Conservation (phyloP, 2,329 filamentous ascomycete species). For the Dactylonectria macrodidyma region DNA sequence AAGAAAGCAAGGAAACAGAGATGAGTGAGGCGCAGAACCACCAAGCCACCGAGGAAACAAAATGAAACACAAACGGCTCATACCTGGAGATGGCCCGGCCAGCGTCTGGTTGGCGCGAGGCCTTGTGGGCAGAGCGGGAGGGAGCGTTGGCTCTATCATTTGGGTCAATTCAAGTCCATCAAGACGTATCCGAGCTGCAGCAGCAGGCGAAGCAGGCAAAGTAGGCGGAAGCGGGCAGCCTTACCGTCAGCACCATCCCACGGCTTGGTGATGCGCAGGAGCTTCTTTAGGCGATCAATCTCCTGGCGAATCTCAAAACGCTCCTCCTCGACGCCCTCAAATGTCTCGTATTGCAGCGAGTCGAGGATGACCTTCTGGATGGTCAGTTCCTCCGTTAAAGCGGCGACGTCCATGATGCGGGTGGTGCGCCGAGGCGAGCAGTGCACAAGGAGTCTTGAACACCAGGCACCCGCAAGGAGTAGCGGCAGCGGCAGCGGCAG, state of each 20-base stretch:
- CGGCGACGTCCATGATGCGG: constrained; percentile 41
- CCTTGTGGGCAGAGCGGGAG: background rate
- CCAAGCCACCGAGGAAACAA: constrained; percentile 16
- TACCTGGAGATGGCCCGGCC: constrained; percentile 27
- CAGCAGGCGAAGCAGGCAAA: constrained; percentile 5
- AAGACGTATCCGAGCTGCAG: constrained; percentile 1
- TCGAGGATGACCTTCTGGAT: constrained; percentile 60
- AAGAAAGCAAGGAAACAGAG: constrained; percentile 9
- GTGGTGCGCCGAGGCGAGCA: constrained; percentile 17
- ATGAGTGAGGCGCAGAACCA: constrained; percentile 18
- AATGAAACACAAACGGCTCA: constrained; percentile 19
- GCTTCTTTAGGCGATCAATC: constrained; percentile 52
- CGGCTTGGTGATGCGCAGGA: constrained; percentile 40
- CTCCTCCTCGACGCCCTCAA: constrained; percentile 50
- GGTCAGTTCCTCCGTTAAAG: constrained; percentile 58
- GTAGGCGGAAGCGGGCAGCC: constrained; percentile 16
- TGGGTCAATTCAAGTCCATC: constrained; percentile 11
- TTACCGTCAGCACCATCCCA: constrained; percentile 23
- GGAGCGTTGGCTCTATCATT: constrained; percentile 24
- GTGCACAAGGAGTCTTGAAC: constrained; percentile 28
- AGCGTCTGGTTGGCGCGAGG: constrained; percentile 10
- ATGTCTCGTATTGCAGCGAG: constrained; percentile 53
- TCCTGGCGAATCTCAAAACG: constrained; percentile 45
- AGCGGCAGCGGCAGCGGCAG: constrained; percentile 26
- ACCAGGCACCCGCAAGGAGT: constrained; percentile 33